Evolutionary conservation across 169 alveolate genomes (phyloP).

Genomic region (Besnoitia besnoiti): DNA sequence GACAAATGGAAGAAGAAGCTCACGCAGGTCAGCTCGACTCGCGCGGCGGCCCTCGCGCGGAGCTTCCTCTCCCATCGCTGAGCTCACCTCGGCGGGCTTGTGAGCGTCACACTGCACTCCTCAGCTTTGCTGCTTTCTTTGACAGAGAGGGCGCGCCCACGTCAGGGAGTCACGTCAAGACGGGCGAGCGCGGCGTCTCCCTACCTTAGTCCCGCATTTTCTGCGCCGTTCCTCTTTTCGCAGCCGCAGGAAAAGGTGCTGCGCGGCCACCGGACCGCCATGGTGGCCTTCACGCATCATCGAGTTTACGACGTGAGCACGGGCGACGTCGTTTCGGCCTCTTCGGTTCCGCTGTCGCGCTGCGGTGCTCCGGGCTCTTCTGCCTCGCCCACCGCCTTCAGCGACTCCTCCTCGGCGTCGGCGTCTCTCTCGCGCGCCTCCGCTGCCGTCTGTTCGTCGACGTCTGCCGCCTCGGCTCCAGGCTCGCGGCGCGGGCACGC

Average conservation of each 20-base stretch:
- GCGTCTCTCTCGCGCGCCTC: not conserved
- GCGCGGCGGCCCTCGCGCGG: no score
- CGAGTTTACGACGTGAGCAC: slow-evolving; percentile 20
- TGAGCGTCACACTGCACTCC: no score
- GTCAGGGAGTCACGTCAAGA: no score
- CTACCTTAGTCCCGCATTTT: no score
- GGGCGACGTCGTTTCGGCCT: not conserved
- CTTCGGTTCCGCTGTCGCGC: not conserved
- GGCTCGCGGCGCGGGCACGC: no score
- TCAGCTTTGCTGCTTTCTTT: no score
- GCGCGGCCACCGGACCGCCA: not conserved
- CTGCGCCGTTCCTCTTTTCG: not conserved
- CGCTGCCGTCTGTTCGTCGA: not conserved
- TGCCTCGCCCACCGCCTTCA: no score
- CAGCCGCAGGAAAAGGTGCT: slow-evolving; percentile 13
- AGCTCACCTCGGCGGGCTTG: no score
- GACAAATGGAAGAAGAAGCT: slow-evolving; percentile 42
- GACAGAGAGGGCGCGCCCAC: no score
- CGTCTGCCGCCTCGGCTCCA: not conserved
- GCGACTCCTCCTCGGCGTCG: not conserved
- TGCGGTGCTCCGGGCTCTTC: not conserved
- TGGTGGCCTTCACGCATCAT: slow-evolving; percentile 35
- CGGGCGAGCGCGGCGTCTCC: no score
- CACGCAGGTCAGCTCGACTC: not conserved
- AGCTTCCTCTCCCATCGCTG: no score